Evolutionary conservation across 1,284 basidiomycete genomes (phyloP), one percentile per base, ranked within the genome.

Genomic region (Trichosporon faecale): DNA sequence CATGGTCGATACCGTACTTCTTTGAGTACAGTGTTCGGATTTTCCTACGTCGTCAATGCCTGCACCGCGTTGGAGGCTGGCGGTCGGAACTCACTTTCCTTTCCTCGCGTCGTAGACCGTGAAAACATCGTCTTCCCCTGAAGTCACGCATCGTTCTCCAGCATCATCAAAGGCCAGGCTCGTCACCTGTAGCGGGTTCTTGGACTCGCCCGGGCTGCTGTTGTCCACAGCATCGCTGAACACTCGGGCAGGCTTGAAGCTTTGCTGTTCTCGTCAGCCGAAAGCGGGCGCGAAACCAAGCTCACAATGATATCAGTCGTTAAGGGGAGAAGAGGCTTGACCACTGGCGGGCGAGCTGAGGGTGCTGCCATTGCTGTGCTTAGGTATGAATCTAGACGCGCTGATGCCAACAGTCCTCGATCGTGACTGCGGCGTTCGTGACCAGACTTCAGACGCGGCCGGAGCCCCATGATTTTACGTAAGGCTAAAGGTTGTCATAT

Each of bases 1-100:
- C 93, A 18, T 97, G 88, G 80, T 95, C 92, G 33, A 94, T 91
- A 0, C 97, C 97, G 82, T 99, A 99, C 83, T 99, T 99, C 82
- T 95, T 94, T 0, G 95, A 98, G 76, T 91, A 89, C 3, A 95
- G 83, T 1, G 89, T 91, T 82, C 93, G 93, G 44, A 89, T 76
- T 70, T 89, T 88, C 79, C 86, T 94, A 75, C 7, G 25, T 21
- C 64, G 79, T 75, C 72, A 72, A 73, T 73, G 72, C 78, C 25
- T 7, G 33, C 23, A 8, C 9, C 4, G 25, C 21, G 49, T 27
- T 31, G 35, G 14, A 21, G 6, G 11, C n/a, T 6, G 69, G 70
- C 76, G 79, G 79, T 70, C 74, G 31, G 31, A 80, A 91, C 95
- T 90, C 87, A 90, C 95, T 92, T 94, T 85, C 95, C 97, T 76